Evolutionary conservation across 2,329 filamentous ascomycete species (phyloP), one percentile per base, ranked within the genome.

Genomic region (Clarireedia homoeocarpa): DNA sequence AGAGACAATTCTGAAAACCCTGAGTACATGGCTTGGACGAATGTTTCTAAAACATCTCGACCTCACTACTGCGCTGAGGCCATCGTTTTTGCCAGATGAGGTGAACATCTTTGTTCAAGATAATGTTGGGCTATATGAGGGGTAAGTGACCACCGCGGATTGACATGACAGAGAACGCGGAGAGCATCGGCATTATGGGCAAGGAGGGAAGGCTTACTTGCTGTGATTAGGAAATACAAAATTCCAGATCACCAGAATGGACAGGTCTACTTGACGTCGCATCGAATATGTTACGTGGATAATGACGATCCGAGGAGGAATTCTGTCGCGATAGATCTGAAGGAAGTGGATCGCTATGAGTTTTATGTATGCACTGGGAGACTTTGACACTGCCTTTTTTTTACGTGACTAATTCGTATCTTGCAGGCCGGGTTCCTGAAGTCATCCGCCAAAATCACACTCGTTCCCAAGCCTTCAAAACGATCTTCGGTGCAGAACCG

Each of bases 41-140:
- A 97, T 97, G 92, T 96, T 95, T 82, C 80, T 96, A 79, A 92
- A 95, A 80, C 84, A 88, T 67, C 82, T 97, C 72, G 92, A 99
- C 75, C 83, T 99, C 68, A 99, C 94, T 57, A 96, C 92, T 75
- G 94, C 94, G 70, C 82, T 96, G 70, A 88, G 94, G 78, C 94
- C 94, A 67, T 88, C 86, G 59, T 87, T 96, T 71, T 82, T 95
- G 63, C 88, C 90, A 68, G 94, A 96, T 78, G 94, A 99, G 80
- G 88, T 89, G 65, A 79, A 97, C 54, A 81, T 99, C 58, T 97
- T 96, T 74, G 92, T 99, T 57, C 92, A 97, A 76, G 91, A 97
- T 78, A 91, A 90, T 71, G 91, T 99, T 66, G 94, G 94, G 64
- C 79, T 99, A 60, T 99, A 99, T 75, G 90, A 97, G 79, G 94